phyloP scores from a whole-genome alignment of 176 grass and related monocot species.

The Lolium perenne region DNA sequence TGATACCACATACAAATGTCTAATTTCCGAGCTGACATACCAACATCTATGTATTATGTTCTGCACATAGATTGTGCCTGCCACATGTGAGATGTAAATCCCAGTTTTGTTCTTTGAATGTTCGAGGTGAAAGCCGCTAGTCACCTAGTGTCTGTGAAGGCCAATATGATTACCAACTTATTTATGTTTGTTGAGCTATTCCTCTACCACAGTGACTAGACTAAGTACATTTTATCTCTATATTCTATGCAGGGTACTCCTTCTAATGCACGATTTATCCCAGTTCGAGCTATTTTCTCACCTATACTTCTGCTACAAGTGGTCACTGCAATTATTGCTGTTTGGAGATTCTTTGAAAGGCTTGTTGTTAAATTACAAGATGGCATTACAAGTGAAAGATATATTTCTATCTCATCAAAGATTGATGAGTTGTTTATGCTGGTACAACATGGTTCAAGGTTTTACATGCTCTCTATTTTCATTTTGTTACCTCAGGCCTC shows the following conservation, averaged over 20 bases:
- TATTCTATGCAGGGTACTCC: constrained; percentile 63
- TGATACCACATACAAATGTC: constrained; percentile 8
- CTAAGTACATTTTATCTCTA: constrained; percentile 28
- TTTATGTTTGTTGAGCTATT: not conserved
- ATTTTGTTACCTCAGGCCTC: not conserved
- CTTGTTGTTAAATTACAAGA: constrained; percentile 55
- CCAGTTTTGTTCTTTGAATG: not conserved
- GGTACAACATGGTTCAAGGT: constrained; percentile 83
- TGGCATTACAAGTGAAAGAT: constrained; percentile 50
- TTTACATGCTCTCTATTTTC: constrained; percentile 20
- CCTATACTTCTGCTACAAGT: constrained; percentile 79
- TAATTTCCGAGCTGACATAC: constrained; percentile 2
- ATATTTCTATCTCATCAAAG: constrained; percentile 60
- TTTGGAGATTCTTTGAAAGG: constrained; percentile 65
- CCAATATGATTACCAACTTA: constrained; percentile 8
- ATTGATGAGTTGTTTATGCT: constrained; percentile 57
- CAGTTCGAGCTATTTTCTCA: constrained; percentile 65
- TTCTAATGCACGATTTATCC: constrained; percentile 59
- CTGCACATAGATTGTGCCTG: not conserved
- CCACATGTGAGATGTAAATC: not conserved
- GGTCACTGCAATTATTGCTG: constrained; percentile 44
- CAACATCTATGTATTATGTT: not conserved
- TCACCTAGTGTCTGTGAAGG: constrained; percentile 12
- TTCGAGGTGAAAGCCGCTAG: constrained; percentile 20
- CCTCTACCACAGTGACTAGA: not conserved